These are phyloP conservation scores for Naganishia albida DNA, from an alignment of 1,284 basidiomycete genomes.

Conservation along the genomic window DNA sequence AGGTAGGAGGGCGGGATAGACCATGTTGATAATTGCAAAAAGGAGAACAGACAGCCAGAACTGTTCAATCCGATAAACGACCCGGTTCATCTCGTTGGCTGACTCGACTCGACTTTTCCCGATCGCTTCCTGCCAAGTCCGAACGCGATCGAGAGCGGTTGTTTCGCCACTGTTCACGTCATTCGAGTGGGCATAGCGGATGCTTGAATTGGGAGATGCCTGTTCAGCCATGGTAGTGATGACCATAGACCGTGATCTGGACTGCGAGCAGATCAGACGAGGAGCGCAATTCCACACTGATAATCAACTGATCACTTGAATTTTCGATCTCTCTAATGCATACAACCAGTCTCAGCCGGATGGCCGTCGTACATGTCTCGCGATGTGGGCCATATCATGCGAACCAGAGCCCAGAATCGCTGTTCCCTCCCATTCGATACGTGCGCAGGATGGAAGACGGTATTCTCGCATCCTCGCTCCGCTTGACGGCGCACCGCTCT, in stretches of 20 bases:
- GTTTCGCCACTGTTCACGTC: too few relatives aligned
- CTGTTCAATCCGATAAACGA: background rate
- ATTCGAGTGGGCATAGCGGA: too few relatives aligned
- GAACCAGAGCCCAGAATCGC: too few relatives aligned
- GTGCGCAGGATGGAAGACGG: background rate
- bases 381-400: background rate
- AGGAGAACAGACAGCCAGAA: background rate
- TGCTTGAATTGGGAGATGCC: too few relatives aligned
- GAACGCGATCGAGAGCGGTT: background rate
- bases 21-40: conserved; percentile 38
- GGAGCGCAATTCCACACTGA: too few relatives aligned
- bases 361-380: background rate
- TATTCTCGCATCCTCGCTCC: background rate
- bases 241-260: too few relatives aligned
- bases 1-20: conserved; percentile 54
- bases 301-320: too few relatives aligned
- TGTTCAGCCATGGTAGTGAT: too few relatives aligned
- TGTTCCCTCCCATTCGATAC: background rate
- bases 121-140: conserved; percentile 14
- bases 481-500: background rate
- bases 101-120: conserved; percentile 20
- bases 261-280: too few relatives aligned
- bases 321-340: background rate
- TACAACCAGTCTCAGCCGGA: background rate
- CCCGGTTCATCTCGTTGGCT: background rate